Conservation (phyloP, 768 basidiomycete species). For the Pulveroboletus sp. region DNA sequence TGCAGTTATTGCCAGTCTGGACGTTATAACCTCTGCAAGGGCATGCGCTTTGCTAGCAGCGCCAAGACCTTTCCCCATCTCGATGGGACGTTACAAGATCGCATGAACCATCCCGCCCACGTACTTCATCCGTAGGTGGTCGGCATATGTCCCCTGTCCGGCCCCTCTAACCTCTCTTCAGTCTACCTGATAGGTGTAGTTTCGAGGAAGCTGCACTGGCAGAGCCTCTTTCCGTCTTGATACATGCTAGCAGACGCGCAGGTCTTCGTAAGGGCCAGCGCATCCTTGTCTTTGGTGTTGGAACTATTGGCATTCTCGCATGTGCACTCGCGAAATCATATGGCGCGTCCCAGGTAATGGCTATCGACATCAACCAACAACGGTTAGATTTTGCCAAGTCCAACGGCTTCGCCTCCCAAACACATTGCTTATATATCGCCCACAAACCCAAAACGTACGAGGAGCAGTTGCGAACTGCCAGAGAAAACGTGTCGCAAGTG, state of each 20-base stretch:
- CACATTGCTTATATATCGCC: slow-evolving; percentile 55
- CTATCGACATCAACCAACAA: slow-evolving; percentile 80
- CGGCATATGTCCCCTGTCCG: not conserved
- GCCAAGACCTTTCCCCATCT: slow-evolving; percentile 91
- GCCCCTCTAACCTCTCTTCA: slow-evolving; percentile 28
- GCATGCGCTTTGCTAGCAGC: slow-evolving; percentile 83
- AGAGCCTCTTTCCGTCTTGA: slow-evolving; percentile 89
- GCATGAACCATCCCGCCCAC: slow-evolving; percentile 85
- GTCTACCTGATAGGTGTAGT: slow-evolving; percentile 69
- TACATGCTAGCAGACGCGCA: slow-evolving; percentile 54
- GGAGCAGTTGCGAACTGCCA: slow-evolving; percentile 56
- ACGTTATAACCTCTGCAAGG: slow-evolving; percentile 90
- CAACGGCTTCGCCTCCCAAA: slow-evolving; percentile 73
- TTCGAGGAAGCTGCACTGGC: slow-evolving; percentile 85
- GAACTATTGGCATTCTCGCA: slow-evolving; percentile 89
- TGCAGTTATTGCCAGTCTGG: slow-evolving; percentile 69
- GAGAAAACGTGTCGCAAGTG: slow-evolving; percentile 48
- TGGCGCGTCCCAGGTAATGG: slow-evolving; percentile 70
- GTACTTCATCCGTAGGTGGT: slow-evolving; percentile 79
- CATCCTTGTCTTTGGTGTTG: slow-evolving; percentile 87
- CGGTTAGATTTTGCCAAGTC: slow-evolving; percentile 74
- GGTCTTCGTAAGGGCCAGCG: slow-evolving; percentile 48
- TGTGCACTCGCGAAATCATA: slow-evolving; percentile 70
- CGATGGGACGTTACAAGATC: slow-evolving; percentile 85
- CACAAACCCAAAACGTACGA: slow-evolving; percentile 49